These are phyloP conservation scores for Pulveroboletus sp. DNA, from an alignment of 768 basidiomycete genomes.

Conservation along the genomic window DNA sequence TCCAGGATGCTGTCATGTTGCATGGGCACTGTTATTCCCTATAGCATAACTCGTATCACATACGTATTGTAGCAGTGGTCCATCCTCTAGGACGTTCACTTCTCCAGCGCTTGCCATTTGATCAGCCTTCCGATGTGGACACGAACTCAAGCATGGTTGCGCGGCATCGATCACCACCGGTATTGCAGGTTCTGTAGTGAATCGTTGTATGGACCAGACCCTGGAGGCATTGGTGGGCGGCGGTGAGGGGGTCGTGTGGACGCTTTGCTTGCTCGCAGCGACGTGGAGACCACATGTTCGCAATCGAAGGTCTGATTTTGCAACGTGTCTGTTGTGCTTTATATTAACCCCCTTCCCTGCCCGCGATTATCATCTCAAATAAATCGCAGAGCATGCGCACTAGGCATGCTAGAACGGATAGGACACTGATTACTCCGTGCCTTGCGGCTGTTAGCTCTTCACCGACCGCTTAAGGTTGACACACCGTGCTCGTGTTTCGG, in stretches of 20 bases:
- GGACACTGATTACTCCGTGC: conserved; percentile 10
- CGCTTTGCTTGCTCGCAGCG: no score
- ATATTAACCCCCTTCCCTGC: not conserved
- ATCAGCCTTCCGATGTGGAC: no score
- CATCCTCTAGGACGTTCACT: no score
- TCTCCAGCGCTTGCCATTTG: no score
- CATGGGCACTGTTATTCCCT: not conserved
- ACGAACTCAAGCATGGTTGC: no score
- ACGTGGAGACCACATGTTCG: conserved; percentile 11
- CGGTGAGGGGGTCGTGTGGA: no score
- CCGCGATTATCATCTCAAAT: no score
- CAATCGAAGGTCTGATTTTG: conserved; percentile 14
- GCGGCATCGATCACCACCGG: no score
- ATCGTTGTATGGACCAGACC: no score
- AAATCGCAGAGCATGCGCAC: conserved; percentile 18
- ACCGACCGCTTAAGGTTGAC: no score
- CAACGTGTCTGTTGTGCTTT: conserved; percentile 20
- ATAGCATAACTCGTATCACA: conserved; percentile 14
- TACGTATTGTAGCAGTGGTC: conserved; percentile 10
- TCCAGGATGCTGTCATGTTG: conserved; percentile 1
- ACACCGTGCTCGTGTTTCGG: conserved; percentile 25
- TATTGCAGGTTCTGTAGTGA: no score
- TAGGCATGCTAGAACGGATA: conserved; percentile 23
- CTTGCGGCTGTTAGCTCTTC: conserved; percentile 15
- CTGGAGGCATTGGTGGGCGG: no score